Percentiles rank a stretch among this genome's conserved stretches.
phyloP scores from a whole-genome alignment of 768 basidiomycete species.

The Boletus reticulatus region DNA sequence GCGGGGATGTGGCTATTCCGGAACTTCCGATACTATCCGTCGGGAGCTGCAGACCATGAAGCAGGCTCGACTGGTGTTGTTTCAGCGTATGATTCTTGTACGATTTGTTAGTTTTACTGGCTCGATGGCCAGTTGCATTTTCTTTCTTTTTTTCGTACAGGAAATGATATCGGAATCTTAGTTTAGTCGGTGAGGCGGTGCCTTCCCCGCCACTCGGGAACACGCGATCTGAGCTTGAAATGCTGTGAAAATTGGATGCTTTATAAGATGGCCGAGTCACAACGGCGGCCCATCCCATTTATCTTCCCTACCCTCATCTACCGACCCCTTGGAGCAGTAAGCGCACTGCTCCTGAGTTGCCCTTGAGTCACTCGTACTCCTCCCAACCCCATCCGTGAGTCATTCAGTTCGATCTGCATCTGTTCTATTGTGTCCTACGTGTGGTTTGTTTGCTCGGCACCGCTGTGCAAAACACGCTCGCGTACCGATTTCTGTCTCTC shows the following conservation, averaged over 20 bases:
- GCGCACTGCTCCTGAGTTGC: constrained; percentile 18
- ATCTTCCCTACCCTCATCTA: constrained; percentile 18
- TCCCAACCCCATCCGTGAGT: constrained; percentile 25
- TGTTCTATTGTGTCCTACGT: constrained; percentile 32
- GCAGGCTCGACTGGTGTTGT: background rate
- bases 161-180: background rate
- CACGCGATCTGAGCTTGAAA: constrained; percentile 37
- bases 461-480: constrained; percentile 16
- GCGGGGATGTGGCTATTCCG: constrained; percentile 1
- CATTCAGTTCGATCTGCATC: constrained; percentile 22
- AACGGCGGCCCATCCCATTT: background rate
- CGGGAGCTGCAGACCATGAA: constrained; percentile 6
- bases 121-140: background rate
- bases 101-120: background rate
- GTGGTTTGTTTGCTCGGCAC: constrained; percentile 21
- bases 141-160: background rate
- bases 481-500: constrained; percentile 28
- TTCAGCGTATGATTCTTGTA: background rate
- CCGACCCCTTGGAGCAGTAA: constrained; percentile 17
- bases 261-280: constrained; percentile 35
- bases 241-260: constrained; percentile 25
- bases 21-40: constrained; percentile 16
- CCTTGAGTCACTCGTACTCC: constrained; percentile 21
- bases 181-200: constrained; percentile 18
- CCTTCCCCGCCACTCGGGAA: constrained; percentile 18